These are phyloP conservation scores for Canavalia gladiata DNA, from an alignment of 306 rosid genomes.

Conservation along the genomic window DNA sequence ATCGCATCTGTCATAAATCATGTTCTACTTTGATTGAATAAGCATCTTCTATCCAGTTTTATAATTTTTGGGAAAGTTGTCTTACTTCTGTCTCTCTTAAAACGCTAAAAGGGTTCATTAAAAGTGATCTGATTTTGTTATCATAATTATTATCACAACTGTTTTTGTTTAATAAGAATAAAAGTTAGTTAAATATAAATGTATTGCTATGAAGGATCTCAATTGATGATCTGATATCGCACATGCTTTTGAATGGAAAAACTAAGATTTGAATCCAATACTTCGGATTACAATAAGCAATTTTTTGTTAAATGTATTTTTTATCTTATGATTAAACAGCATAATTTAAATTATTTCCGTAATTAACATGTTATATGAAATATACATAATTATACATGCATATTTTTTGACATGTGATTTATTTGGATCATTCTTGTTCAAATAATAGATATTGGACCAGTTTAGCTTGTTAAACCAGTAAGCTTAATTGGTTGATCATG, in stretches of 20 bases:
- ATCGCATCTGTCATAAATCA: constrained; percentile 45
- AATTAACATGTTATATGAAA: constrained; percentile 11
- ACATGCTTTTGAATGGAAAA: constrained; percentile 43
- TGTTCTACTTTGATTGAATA: constrained; percentile 44
- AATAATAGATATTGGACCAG: background rate
- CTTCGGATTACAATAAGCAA: constrained; percentile 21
- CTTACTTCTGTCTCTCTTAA: constrained; percentile 20
- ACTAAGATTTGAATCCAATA: constrained; percentile 37
- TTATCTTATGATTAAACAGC: background rate
- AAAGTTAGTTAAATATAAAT: background rate
- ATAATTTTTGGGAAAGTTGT: background rate
- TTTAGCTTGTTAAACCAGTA: background rate
- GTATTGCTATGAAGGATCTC: constrained; percentile 23
- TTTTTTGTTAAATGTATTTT: background rate
- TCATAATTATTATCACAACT: background rate
- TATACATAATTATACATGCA: background rate
- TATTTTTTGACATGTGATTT: constrained; percentile 5
- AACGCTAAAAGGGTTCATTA: background rate
- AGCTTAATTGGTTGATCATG: background rate
- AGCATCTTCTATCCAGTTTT: constrained; percentile 37
- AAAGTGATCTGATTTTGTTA: background rate
- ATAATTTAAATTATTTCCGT: background rate
- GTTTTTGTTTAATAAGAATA: constrained; percentile 15
- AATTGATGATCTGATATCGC: constrained; percentile 31
- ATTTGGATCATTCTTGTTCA: background rate